phyloP scores from a whole-genome alignment of 495 filamentous ascomycete species.

The Penicillium lividum region DNA sequence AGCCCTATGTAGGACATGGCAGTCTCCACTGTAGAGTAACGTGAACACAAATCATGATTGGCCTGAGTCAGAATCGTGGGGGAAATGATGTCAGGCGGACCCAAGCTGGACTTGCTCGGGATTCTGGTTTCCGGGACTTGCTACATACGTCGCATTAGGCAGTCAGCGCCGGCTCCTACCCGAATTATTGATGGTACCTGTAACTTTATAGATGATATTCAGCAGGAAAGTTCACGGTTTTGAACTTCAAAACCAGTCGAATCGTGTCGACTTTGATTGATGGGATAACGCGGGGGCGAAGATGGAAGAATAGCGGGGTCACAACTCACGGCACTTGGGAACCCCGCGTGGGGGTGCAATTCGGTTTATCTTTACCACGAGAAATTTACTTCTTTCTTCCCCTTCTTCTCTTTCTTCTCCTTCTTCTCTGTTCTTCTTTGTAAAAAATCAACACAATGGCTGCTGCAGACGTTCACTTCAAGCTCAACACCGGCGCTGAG shows the following conservation, averaged over 20 bases:
- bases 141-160: neutral
- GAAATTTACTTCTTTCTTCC: neutral
- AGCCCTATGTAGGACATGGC: slow-evolving; percentile 3
- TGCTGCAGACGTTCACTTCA: slow-evolving; percentile 51
- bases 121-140: slow-evolving; percentile 40
- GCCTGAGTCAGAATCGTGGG: slow-evolving; percentile 10
- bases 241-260: neutral
- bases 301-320: neutral
- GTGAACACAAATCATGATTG: neutral
- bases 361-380: slow-evolving; percentile 4
- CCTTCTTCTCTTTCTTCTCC: slow-evolving; percentile 3
- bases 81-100: slow-evolving; percentile 25
- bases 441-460: slow-evolving; percentile 24
- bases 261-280: neutral
- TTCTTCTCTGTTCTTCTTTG: neutral
- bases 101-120: slow-evolving; percentile 12
- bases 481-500: slow-evolving; percentile 73
- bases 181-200: neutral
- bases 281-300: neutral
- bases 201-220: too few relatives aligned
- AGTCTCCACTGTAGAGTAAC: neutral
- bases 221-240: neutral
- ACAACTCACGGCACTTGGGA: neutral
- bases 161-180: neutral
- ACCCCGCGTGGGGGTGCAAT: neutral